These are phyloP conservation scores for Rostrohypoxylon terebratum DNA, from an alignment of 495 filamentous ascomycete genomes.

Conservation along the genomic window DNA sequence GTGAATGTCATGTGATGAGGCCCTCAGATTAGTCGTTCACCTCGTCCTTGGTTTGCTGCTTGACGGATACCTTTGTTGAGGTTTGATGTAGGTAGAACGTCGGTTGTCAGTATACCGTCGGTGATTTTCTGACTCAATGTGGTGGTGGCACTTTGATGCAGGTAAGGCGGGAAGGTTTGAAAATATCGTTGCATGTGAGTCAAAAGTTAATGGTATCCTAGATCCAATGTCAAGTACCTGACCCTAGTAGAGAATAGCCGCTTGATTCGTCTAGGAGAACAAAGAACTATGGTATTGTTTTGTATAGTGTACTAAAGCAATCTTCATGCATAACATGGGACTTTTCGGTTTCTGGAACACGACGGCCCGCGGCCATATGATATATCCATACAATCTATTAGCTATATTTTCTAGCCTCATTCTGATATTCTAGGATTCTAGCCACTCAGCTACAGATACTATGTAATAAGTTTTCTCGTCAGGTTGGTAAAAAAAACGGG, in stretches of 20 bases:
- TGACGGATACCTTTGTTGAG: not conserved
- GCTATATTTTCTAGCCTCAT: constrained; percentile 26
- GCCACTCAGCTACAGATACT: constrained; percentile 14
- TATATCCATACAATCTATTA: constrained; percentile 16
- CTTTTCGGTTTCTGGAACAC: constrained; percentile 23
- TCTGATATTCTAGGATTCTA: constrained; percentile 17
- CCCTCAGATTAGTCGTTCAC: constrained; percentile 3
- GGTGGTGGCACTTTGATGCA: too few relatives aligned
- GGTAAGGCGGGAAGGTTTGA: not conserved
- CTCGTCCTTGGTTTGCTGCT: constrained; percentile 4
- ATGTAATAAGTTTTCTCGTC: constrained; percentile 21
- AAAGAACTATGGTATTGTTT: constrained; percentile 9
- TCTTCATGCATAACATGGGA: constrained; percentile 28
- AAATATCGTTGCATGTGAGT: not conserved
- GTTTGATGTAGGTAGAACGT: not conserved
- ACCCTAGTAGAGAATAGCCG: constrained; percentile 10
- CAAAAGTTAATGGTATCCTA: not conserved
- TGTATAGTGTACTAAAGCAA: constrained; percentile 24
- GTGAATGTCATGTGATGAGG: not conserved
- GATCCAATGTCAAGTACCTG: constrained; percentile 2
- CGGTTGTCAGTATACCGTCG: constrained; percentile 1
- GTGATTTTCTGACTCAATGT: constrained; percentile 12
- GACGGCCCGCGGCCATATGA: constrained; percentile 12
- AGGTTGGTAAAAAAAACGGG: constrained; percentile 23
- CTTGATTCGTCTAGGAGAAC: constrained; percentile 9